Percentiles rank a stretch among this genome's conserved stretches.
Conservation (phyloP, 306 rosid species). For the Quercus glauca region DNA sequence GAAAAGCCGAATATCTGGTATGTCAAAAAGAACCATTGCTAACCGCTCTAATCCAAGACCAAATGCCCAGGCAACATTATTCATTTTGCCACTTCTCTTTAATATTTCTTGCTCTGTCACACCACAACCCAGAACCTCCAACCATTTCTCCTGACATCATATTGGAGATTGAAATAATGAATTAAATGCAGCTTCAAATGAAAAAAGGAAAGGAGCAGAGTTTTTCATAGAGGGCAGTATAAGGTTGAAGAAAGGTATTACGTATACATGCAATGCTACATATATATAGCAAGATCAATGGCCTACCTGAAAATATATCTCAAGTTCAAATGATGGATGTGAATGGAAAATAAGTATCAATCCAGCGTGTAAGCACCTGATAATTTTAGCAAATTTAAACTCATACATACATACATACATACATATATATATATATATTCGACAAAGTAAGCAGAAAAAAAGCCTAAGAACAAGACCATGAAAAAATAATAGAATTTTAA, state of each 20-base stretch:
- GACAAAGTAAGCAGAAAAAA: background rate
- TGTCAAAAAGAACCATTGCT: no score
- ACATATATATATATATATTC: background rate
- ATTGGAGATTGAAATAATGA: background rate
- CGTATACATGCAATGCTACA: no score
- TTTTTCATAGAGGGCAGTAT: no score
- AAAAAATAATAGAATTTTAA: background rate
- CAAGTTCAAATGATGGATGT: conserved; percentile 61
- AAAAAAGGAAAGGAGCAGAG: conserved; percentile 43
- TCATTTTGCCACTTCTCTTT: no score
- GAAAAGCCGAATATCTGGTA: no score
- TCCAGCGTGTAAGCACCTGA: conserved; percentile 95
- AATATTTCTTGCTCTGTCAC: no score
- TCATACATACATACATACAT: background rate
- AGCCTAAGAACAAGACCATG: background rate
- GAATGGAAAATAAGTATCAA: conserved; percentile 95
- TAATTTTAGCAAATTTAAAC: conserved; percentile 16
- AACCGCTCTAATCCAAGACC: no score
- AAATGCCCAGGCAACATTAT: no score
- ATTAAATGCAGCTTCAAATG: background rate
- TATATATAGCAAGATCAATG: no score
- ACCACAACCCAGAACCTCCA: no score
- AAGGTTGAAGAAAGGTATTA: no score
- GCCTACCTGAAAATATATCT: no score
- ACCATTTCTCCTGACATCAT: conserved; percentile 29